Base-by-base conservation (phyloP, 352 stramenopile species). In the Globisporangium nunn region DNA sequence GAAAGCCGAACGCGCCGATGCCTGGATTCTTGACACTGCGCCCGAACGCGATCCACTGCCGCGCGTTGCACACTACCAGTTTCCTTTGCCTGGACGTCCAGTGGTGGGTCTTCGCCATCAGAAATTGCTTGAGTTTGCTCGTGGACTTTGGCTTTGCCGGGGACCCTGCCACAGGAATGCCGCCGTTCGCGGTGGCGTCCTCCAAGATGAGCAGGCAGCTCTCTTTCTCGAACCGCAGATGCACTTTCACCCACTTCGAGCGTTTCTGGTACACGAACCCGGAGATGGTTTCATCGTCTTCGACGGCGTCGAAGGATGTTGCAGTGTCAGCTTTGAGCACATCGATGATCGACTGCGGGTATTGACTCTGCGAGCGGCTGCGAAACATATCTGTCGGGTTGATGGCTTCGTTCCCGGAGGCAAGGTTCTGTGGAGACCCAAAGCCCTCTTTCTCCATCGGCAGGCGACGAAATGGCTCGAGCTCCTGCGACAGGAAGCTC, bases 1-100 rank as follows among this genome's bases (percentile, higher is more conserved):
- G 82, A 50, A 92, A 89, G 11, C 80, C 80, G 61, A 89, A 92
- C 0, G 82, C 82, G 3, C 78, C 78, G 5, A 75, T 58, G 37
- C 73, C 70, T 4, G 68, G 80, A 40, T 86, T 81, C 62, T 92
- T 92, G n/a, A 86, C 50, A 31, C 67, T 86, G 2, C 78, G 63
- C 5, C 78, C 78, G 44, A 90, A 92, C 17, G 75, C 76, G 43
- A 92, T 92, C 80, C 80, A 92, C 54, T 87, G 79, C 15, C 78
- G 66, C 3, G 77, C 76, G 17, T 87, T 88, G 58, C 76, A 91
- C 12, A 88, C 82, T 0, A 92, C 78, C 29, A 87, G 62, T 49
- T 74, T 86, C 52, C 81, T 82, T 4, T 74, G 72, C 5, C 80
- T 68, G 31, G 64, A 68, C 7, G 64, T 78, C 78, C 80, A 88